phyloP scores from a whole-genome alignment of 331 rosid genomes.

The Pyrus hybrid region DNA sequence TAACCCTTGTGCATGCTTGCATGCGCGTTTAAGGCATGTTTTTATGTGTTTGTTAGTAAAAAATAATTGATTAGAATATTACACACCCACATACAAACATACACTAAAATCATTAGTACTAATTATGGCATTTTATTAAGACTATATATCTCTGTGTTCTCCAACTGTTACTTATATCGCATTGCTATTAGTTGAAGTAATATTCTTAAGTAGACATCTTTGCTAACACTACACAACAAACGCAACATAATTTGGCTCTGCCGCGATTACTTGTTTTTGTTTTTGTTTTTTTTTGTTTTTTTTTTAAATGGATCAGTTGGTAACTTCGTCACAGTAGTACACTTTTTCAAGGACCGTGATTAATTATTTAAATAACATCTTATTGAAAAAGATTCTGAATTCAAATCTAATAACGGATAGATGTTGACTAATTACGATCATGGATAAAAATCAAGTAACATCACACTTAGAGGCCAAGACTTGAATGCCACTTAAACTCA shows the following conservation, averaged over 20 bases:
- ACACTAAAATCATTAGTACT: not conserved
- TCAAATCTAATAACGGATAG: no score
- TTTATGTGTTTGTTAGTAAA: slow-evolving; percentile 42
- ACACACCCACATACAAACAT: not conserved
- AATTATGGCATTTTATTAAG: not conserved
- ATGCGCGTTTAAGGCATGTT: slow-evolving; percentile 68
- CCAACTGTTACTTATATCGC: not conserved
- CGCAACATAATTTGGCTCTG: no score
- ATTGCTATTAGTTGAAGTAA: not conserved
- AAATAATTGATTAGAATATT: not conserved
- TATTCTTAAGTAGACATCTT: not conserved
- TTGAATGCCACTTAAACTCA: no score
- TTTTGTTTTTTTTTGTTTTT: no score
- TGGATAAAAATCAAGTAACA: no score
- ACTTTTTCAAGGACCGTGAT: no score
- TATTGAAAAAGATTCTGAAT: no score
- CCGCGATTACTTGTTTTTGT: no score
- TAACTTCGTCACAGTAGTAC: accelerated
- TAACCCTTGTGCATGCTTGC: slow-evolving; percentile 53
- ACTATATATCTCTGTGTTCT: not conserved
- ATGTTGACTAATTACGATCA: no score
- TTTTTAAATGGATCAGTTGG: no score
- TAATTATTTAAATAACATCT: not conserved
- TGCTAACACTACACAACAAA: not conserved
- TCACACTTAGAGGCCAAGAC: no score